Percentiles rank a stretch among this genome's conserved stretches.
phyloP scores from a whole-genome alignment of 2,329 filamentous ascomycete genomes.

The Juglanconis sp. region DNA sequence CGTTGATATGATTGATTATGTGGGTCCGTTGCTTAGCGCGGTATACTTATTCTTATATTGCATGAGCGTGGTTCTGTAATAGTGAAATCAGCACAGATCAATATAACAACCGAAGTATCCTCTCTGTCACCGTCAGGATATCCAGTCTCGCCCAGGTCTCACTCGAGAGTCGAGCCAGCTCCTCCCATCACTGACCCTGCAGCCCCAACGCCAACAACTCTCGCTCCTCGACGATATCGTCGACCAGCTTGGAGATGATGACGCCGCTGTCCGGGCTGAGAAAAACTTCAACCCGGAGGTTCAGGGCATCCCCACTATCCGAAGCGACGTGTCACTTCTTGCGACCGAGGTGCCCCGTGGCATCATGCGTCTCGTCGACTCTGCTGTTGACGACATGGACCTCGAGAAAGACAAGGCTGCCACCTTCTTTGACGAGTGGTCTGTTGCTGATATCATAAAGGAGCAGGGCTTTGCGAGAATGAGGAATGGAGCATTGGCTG shows the following conservation, averaged over 20 bases:
- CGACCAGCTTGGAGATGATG: conserved; percentile 54
- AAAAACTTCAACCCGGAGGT: conserved; percentile 71
- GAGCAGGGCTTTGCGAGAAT: conserved; percentile 53
- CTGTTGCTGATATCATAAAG: conserved; percentile 61
- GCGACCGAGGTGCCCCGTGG: conserved; percentile 59
- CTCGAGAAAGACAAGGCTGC: conserved; percentile 59
- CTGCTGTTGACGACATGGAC: conserved; percentile 54
- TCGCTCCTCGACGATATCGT: conserved; percentile 63
- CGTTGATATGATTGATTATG: too few relatives aligned
- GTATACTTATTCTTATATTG: too few relatives aligned
- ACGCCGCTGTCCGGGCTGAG: conserved; percentile 61
- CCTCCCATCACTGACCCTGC: conserved; percentile 20
- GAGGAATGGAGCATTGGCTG: not conserved
- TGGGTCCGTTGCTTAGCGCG: too few relatives aligned
- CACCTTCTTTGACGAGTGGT: conserved; percentile 54
- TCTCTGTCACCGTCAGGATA: not conserved
- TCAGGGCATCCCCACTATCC: conserved; percentile 58
- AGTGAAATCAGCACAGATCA: too few relatives aligned
- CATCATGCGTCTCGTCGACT: conserved; percentile 66
- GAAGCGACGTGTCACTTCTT: conserved; percentile 60
- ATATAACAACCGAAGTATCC: too few relatives aligned
- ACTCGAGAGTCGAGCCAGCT: not conserved
- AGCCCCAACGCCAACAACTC: conserved; percentile 38
- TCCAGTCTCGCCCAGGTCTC: not conserved
- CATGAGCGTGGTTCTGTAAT: too few relatives aligned